These are phyloP conservation scores for Fusarium sp. DNA, from an alignment of 2,329 filamentous ascomycete species.

Conservation along the genomic window DNA sequence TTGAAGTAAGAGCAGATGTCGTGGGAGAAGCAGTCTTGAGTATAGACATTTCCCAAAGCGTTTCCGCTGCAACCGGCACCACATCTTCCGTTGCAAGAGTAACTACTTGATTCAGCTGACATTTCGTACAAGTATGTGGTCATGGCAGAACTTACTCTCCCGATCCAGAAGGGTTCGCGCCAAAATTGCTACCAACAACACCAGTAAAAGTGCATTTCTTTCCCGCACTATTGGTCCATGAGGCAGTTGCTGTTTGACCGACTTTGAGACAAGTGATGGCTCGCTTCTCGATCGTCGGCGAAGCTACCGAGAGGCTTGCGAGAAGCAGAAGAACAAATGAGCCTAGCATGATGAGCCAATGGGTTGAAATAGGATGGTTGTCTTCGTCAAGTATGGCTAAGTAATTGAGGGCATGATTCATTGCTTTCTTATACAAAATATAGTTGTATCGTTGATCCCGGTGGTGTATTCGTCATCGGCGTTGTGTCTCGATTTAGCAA, in stretches of 20 bases:
- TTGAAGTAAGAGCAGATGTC: slow-evolving; percentile 68
- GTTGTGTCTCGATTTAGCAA: slow-evolving; percentile 37
- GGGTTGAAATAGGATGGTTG: background rate
- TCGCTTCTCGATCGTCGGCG: slow-evolving; percentile 36
- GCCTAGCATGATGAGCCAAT: slow-evolving; percentile 15
- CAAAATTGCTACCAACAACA: slow-evolving; percentile 64
- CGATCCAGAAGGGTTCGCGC: slow-evolving; percentile 55
- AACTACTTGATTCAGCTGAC: slow-evolving; percentile 51
- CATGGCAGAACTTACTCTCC: slow-evolving; percentile 58
- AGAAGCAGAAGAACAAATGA: slow-evolving; percentile 25
- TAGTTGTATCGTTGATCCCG: slow-evolving; percentile 1
- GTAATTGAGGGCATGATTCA: background rate
- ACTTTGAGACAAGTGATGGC: slow-evolving; percentile 43
- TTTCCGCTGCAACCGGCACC: slow-evolving; percentile 62
- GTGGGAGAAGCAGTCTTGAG: slow-evolving; percentile 66
- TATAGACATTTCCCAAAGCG: slow-evolving; percentile 63
- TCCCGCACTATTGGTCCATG: slow-evolving; percentile 61
- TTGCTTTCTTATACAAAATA: slow-evolving; percentile 13
- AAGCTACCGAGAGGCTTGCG: slow-evolving; percentile 21
- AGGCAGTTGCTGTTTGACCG: slow-evolving; percentile 58
- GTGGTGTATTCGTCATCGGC: slow-evolving; percentile 41
- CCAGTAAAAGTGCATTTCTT: slow-evolving; percentile 61
- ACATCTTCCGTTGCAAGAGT: slow-evolving; percentile 65
- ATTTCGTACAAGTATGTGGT: fast-evolving
- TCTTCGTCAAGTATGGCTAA: background rate